Evolutionary conservation across 2,329 filamentous ascomycete species (phyloP), one percentile per base, ranked within the genome.

Genomic region (Aspergillus awamori): DNA sequence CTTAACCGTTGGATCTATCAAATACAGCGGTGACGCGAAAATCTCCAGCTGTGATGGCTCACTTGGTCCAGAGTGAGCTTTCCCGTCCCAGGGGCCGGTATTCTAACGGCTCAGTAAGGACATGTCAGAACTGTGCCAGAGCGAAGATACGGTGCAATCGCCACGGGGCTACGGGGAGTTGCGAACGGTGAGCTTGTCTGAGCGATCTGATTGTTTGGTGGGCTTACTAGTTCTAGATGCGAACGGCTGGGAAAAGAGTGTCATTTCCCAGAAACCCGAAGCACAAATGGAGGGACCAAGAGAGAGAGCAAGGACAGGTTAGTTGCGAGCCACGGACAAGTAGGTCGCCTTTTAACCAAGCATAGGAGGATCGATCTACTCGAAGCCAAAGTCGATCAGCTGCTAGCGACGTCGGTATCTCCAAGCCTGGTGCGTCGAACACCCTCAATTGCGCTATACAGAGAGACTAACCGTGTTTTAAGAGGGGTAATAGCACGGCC

Each of bases 101-200:
- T 22, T 53, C 30, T 26, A 53, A 38, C 20, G 30, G 30, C 49
- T 53, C 49, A 20, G n/a, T 38, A n/a, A 33, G 20, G 17, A 51
- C 47, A 30, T 53, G 51, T 38, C 51, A 53, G 22, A 53, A 53
- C 3, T 53, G 51, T 6, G 51, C 51, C 10, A 20, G 33, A 8
- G 51, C 51, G 20, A 53, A 53, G 17, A 53, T 53, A 33, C 33
- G 51, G 22, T 53, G 51, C 33, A 26, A 24, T 24, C 49, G 49
- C 30, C 36, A 33, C 28, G 30, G 13, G 3, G 10, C 30, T 22
- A 53, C 30, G n/a, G 51, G 33, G 28, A 53, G 51, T 17, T 53
- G 51, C 30, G 33, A 53, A 15, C n/a, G 33, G 51, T 38, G 28
- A 38, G 17, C 36, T 17, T 20, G 5, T 24, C 20, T 13, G n/a